Conservation (phyloP, 78 protist genomes). For the Speleostelium caveatum region DNA sequence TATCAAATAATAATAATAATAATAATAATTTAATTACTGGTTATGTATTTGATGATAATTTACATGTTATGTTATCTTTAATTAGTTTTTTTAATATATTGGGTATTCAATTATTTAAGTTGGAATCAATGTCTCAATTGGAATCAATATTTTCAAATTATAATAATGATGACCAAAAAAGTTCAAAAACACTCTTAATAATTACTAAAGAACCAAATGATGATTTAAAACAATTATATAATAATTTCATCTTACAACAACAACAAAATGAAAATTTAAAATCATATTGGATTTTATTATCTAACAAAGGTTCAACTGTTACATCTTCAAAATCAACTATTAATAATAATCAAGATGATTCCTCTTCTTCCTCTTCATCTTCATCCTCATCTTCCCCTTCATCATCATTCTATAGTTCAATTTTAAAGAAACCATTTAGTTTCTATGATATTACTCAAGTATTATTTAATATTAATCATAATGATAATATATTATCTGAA, state of each 20-base stretch:
- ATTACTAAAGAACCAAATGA: background rate
- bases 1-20: too few species aligned
- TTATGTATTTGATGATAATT: slow-evolving; percentile 23
- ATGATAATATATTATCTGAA: background rate
- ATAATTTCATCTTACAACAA: too few species aligned
- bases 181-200: background rate
- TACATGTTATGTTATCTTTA: background rate
- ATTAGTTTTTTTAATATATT: background rate
- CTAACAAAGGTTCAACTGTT: too few species aligned
- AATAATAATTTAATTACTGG: slow-evolving; percentile 3
- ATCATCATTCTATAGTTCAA: background rate
- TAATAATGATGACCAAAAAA: background rate
- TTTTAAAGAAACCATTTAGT: slow-evolving; percentile 58
- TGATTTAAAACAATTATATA: background rate
- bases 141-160: background rate
- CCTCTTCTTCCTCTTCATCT: background rate
- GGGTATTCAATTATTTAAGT: background rate
- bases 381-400: background rate
- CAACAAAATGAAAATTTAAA: too few species aligned
- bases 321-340: too few species aligned
- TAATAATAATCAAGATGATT: background rate
- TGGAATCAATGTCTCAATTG: background rate
- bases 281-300: too few species aligned
- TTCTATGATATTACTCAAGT: slow-evolving; percentile 8
- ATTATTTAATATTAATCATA: background rate